Evolutionary conservation across 495 filamentous ascomycete species (phyloP).

Genomic region (Saxophila tyrrhenica): DNA sequence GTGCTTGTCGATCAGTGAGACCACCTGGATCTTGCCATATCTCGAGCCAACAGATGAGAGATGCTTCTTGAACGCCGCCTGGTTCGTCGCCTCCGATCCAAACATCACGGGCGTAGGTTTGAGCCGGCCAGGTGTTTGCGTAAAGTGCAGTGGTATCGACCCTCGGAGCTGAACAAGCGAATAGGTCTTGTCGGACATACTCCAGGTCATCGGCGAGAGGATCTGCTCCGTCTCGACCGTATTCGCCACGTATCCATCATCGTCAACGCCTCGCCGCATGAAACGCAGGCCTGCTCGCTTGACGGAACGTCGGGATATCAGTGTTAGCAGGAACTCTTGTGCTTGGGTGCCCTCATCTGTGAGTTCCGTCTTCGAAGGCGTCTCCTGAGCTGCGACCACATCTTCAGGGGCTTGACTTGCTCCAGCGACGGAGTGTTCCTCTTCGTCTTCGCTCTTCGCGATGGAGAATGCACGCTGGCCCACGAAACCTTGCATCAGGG

Average conservation of each 20-base stretch:
- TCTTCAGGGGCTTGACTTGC: constrained; percentile 16
- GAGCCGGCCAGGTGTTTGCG: constrained; percentile 81
- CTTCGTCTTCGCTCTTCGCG: constrained; percentile 25
- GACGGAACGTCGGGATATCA: constrained; percentile 79
- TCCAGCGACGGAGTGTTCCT: constrained; percentile 23
- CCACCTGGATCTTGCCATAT: constrained; percentile 91
- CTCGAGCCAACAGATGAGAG: constrained; percentile 82
- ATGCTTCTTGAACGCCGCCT: constrained; percentile 73
- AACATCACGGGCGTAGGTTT: constrained; percentile 85
- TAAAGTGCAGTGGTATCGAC: constrained; percentile 82
- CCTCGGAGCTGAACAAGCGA: constrained; percentile 93
- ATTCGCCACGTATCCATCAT: constrained; percentile 82
- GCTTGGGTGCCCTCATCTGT: background rate
- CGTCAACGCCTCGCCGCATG: constrained; percentile 85
- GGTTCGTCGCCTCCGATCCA: constrained; percentile 65
- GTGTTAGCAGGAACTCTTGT: constrained; percentile 59
- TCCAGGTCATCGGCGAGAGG: constrained; percentile 75
- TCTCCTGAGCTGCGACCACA: constrained; percentile 5
- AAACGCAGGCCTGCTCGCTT: constrained; percentile 84
- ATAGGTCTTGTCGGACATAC: constrained; percentile 50
- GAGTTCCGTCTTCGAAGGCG: background rate
- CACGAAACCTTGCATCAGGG: constrained; percentile 89
- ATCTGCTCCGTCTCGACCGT: constrained; percentile 98
- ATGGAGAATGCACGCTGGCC: constrained; percentile 73
- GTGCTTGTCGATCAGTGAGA: constrained; percentile 90